Conservation (phyloP, 2,329 filamentous ascomycete genomes). For the Calonectria fujianensis region DNA sequence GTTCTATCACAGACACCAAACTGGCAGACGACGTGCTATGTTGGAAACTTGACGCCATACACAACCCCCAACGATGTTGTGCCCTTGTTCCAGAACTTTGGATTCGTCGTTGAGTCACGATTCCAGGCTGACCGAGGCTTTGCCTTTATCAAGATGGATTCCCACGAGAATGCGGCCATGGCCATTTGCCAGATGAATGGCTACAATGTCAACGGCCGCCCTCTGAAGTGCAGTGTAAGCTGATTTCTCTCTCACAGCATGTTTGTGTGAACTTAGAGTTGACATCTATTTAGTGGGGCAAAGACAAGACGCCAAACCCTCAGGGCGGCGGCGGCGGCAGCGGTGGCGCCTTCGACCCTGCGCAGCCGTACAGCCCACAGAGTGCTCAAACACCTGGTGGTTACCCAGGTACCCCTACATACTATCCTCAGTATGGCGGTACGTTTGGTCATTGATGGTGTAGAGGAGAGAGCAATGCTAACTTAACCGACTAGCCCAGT, state of each 20-base stretch:
- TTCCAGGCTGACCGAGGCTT: slow-evolving; percentile 99
- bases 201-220: slow-evolving; percentile 97
- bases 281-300: slow-evolving; percentile 85
- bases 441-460: slow-evolving; percentile 61
- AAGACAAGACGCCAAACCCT: slow-evolving; percentile 92
- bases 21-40: slow-evolving; percentile 99
- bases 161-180: slow-evolving; percentile 98
- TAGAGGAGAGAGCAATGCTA: slow-evolving; percentile 49
- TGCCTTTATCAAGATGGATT: slow-evolving; percentile 99
- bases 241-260: slow-evolving; percentile 18
- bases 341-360: slow-evolving; percentile 81
- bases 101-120: slow-evolving; percentile 96
- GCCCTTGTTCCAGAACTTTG: slow-evolving; percentile 99
- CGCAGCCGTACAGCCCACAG: slow-evolving; percentile 82
- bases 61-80: slow-evolving; percentile 97
- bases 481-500: slow-evolving; percentile 66
- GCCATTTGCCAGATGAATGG: slow-evolving; percentile 98
- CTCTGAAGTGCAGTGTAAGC: slow-evolving; percentile 98
- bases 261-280: slow-evolving; percentile 40
- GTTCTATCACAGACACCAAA: slow-evolving; percentile 94
- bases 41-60: slow-evolving; percentile 98
- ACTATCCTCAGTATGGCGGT: slow-evolving; percentile 96
- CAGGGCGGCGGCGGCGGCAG: slow-evolving; percentile 71
- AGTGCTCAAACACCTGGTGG: slow-evolving; percentile 81
- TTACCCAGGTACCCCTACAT: slow-evolving; percentile 87